phyloP scores from a whole-genome alignment of 1,284 basidiomycete genomes.

The Fomitopsis betulina region DNA sequence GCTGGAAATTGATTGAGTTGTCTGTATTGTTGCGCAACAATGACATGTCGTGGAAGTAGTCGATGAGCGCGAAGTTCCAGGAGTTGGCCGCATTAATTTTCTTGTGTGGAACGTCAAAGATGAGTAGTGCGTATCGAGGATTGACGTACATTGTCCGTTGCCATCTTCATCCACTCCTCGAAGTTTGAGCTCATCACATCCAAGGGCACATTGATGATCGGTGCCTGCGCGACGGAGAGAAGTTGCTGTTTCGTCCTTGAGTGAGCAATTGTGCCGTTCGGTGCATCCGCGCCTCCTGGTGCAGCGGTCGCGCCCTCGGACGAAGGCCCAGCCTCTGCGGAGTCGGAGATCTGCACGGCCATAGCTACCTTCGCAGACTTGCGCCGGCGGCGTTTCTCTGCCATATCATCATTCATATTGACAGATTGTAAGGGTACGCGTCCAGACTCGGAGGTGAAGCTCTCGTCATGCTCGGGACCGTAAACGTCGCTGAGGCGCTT shows the following conservation, averaged over 20 bases:
- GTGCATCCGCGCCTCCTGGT: conserved; percentile 30
- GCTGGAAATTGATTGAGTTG: conserved; percentile 98
- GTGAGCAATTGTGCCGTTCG: conserved; percentile 30
- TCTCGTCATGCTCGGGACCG: conserved; percentile 42
- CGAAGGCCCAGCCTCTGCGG: conserved; percentile 49
- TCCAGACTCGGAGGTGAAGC: conserved; percentile 42
- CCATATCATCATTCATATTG: conserved; percentile 76
- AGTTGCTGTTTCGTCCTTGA: conserved; percentile 60
- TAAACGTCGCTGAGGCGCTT: conserved; percentile 62
- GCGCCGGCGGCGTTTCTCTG: conserved; percentile 70
- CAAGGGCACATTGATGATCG: conserved; percentile 55
- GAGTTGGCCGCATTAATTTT: conserved; percentile 99
- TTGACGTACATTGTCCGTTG: conserved; percentile 88
- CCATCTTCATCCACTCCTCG: conserved; percentile 99
- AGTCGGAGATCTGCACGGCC: conserved; percentile 36
- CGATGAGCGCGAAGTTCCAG: conserved; percentile 97
- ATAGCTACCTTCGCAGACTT: conserved; percentile 59
- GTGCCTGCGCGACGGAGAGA: conserved; percentile 54
- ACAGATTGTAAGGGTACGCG: conserved; percentile 51
- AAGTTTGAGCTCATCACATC: conserved; percentile 88
- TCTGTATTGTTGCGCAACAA: conserved; percentile 88
- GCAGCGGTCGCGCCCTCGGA: conserved; percentile 34
- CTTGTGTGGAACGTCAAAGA: conserved; percentile 37
- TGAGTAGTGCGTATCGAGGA: background rate
- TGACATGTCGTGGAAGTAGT: conserved; percentile 99